Conservation (phyloP, 2,329 filamentous ascomycete genomes). For the Blumeria hordei region DNA sequence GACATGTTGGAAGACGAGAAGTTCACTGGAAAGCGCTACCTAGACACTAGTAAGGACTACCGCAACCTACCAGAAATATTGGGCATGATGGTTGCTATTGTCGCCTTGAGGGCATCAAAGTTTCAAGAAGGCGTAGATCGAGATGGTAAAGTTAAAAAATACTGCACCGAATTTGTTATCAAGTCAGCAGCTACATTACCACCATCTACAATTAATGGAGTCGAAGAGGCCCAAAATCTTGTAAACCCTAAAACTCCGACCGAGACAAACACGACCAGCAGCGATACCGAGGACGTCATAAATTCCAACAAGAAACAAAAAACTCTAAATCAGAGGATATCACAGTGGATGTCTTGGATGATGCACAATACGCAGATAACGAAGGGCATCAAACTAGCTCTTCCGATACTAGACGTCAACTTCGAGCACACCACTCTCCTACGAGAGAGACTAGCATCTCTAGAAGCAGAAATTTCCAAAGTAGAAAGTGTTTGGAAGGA, state of each 20-base stretch:
- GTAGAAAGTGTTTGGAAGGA: neutral
- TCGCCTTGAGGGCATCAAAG: constrained; percentile 19
- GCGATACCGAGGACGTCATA: neutral
- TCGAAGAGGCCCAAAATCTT: neutral
- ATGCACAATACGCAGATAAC: constrained; percentile 14
- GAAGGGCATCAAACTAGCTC: constrained; percentile 18
- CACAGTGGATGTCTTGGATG: constrained; percentile 1
- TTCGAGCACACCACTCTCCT: neutral
- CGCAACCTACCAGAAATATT: constrained; percentile 18
- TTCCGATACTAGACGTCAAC: neutral
- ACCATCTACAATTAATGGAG: constrained; percentile 2
- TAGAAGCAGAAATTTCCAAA: neutral
- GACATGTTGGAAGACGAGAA: constrained; percentile 11
- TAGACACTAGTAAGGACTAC: constrained; percentile 13
- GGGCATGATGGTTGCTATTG: constrained; percentile 20
- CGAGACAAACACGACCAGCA: neutral
- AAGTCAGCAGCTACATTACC: constrained; percentile 1
- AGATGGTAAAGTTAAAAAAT: constrained; percentile 17
- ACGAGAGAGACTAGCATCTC: neutral
- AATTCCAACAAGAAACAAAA: neutral
- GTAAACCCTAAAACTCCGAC: constrained; percentile 5
- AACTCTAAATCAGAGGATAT: neutral
- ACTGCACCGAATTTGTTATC: constrained; percentile 13
- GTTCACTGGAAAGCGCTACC: constrained; percentile 6
- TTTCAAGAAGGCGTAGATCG: constrained; percentile 17